phyloP scores from a whole-genome alignment of 2,329 filamentous ascomycete genomes.

The Sporothrix pseudoabietina region DNA sequence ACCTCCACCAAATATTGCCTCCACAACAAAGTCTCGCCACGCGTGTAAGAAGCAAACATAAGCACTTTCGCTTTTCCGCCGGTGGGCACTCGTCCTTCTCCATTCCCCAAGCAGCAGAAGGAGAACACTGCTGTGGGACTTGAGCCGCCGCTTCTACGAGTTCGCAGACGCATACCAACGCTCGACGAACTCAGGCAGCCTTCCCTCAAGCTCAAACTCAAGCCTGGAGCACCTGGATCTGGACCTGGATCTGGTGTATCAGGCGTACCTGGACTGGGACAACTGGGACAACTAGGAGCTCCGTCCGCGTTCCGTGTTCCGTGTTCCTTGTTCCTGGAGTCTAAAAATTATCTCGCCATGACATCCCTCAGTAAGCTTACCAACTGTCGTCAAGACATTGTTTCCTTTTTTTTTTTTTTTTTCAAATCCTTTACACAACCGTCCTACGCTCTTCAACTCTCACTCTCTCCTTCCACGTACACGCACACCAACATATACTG shows the following conservation, averaged over 20 bases:
- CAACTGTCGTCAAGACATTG: neutral
- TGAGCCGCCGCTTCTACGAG: neutral
- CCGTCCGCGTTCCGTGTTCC: conserved; percentile 19
- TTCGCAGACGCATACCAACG: conserved; percentile 1
- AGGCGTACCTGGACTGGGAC: neutral
- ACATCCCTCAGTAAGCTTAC: conserved; percentile 35
- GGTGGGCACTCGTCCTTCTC: neutral
- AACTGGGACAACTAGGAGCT: neutral
- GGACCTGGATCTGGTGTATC: neutral
- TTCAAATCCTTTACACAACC: neutral
- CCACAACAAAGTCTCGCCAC: conserved; percentile 6
- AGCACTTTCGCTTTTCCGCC: conserved; percentile 8
- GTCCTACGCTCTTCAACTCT: neutral
- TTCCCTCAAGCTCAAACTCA: neutral
- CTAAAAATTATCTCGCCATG: conserved; percentile 48
- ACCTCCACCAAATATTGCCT: neutral
- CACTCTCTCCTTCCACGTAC: neutral
- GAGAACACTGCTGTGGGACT: neutral
- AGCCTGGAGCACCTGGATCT: neutral
- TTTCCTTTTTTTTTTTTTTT: neutral
- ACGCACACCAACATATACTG: neutral
- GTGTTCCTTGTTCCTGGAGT: conserved; percentile 19
- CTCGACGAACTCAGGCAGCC: neutral
- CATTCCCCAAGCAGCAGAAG: conserved; percentile 7
- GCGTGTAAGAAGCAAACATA: conserved; percentile 19